phyloP scores from a whole-genome alignment of 1,284 basidiomycete genomes.

The Sparassis latifolia region DNA sequence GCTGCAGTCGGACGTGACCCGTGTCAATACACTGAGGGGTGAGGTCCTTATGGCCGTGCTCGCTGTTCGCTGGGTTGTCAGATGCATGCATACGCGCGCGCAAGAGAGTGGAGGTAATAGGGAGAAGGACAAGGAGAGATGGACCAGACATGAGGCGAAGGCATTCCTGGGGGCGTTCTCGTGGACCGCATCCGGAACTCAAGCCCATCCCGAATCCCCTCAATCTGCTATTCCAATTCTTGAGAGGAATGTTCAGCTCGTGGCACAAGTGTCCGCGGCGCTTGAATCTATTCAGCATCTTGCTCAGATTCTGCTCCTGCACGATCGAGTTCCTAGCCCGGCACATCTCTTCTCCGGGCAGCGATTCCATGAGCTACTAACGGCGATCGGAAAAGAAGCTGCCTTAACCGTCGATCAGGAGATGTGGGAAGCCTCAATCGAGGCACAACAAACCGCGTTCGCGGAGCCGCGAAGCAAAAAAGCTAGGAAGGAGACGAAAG shows the following conservation, averaged over 20 bases:
- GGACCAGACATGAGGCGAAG: slow-evolving; percentile 61
- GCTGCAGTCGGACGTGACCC: slow-evolving; percentile 47
- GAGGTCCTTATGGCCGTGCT: slow-evolving; percentile 44
- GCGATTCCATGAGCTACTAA: slow-evolving; percentile 47
- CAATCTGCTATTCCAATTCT: slow-evolving; percentile 21
- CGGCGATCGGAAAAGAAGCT: slow-evolving; percentile 18
- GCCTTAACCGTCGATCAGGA: slow-evolving; percentile 19
- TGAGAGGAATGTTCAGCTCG: slow-evolving; percentile 65
- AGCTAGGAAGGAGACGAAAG: slow-evolving; percentile 32
- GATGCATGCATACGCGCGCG: slow-evolving; percentile 42
- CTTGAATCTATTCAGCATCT: slow-evolving; percentile 55
- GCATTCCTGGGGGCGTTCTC: slow-evolving; percentile 55
- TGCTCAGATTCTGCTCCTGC: slow-evolving; percentile 52
- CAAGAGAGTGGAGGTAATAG: slow-evolving; percentile 38
- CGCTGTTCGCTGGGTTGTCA: slow-evolving; percentile 55
- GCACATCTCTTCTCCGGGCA: slow-evolving; percentile 50
- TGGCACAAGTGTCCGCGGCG: slow-evolving; percentile 59
- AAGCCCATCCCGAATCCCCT: not conserved
- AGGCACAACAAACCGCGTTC: slow-evolving; percentile 46
- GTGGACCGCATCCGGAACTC: slow-evolving; percentile 13
- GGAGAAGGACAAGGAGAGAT: slow-evolving; percentile 56
- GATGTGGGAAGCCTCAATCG: slow-evolving; percentile 43
- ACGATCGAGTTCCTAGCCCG: slow-evolving; percentile 37
- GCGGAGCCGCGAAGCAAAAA: slow-evolving; percentile 32
- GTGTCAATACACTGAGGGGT: slow-evolving; percentile 39